phyloP scores from a whole-genome alignment of 352 stramenopile genomes.

The Phytophthora palmivora region DNA sequence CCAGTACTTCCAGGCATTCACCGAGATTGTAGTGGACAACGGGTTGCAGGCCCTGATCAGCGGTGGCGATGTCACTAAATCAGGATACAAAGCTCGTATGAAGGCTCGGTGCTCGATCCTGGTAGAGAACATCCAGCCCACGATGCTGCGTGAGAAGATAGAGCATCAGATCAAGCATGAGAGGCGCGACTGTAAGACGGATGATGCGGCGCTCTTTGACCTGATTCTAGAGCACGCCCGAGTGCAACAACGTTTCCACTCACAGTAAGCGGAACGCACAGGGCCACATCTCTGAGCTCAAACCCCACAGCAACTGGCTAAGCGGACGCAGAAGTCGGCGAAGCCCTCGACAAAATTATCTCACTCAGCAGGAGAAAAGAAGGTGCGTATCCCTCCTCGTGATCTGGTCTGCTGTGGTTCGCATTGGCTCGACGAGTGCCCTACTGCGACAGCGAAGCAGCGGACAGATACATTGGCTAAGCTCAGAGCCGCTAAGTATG shows the following conservation, averaged over 20 bases:
- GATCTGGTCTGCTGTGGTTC: slow-evolving; percentile 7
- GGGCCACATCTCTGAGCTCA: not conserved
- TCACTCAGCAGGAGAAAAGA: not conserved
- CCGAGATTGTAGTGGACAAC: slow-evolving; percentile 9
- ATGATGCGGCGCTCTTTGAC: slow-evolving; percentile 7
- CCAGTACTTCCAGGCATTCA: slow-evolving; percentile 21
- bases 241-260: not conserved
- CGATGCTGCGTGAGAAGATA: not conserved
- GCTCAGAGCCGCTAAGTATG: not conserved
- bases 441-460: slow-evolving; percentile 2
- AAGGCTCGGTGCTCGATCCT: not conserved
- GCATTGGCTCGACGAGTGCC: slow-evolving; percentile 9
- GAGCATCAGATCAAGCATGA: slow-evolving; percentile 3
- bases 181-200: slow-evolving; percentile 9
- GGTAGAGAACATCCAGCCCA: slow-evolving; percentile 1
- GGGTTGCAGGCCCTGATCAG: slow-evolving; percentile 17
- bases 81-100: slow-evolving; percentile 10
- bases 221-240: slow-evolving; percentile 5
- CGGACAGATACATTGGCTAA: not conserved
- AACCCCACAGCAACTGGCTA: not conserved
- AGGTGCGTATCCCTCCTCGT: not conserved
- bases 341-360: not conserved
- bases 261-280: not conserved
- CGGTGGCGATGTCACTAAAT: not conserved
- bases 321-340: not conserved